These are phyloP conservation scores for Helianthus tuberosus DNA, from an alignment of 129 eudicot species.

Conservation along the genomic window DNA sequence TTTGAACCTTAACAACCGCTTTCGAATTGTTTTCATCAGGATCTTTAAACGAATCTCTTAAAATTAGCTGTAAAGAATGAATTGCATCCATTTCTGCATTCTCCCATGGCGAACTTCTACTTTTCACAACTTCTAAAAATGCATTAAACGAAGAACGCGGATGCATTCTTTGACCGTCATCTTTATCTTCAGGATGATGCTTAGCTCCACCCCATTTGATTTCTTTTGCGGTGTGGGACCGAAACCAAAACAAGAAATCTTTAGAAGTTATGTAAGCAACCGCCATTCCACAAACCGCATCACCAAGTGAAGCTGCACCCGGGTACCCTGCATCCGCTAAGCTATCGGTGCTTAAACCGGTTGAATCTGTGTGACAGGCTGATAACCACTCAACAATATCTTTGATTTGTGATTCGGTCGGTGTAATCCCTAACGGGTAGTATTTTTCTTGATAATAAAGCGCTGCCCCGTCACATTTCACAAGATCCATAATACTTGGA, in stretches of 20 bases:
- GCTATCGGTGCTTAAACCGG: conserved; percentile 95
- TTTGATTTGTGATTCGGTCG: conserved; percentile 79
- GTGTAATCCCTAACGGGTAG: conserved; percentile 80
- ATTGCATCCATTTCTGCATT: conserved; percentile 95
- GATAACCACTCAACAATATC: conserved; percentile 89
- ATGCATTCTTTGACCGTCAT: conserved; percentile 89
- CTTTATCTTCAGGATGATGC: conserved; percentile 91
- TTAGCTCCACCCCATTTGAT: conserved; percentile 99
- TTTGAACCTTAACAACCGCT: conserved; percentile 56
- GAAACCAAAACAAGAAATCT: conserved; percentile 92
- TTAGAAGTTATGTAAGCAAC: conserved; percentile 78
- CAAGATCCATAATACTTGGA: conserved; percentile 95
- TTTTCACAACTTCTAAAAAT: conserved; percentile 89
- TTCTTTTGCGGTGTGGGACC: conserved; percentile 91
- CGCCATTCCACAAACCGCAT: conserved; percentile 97
- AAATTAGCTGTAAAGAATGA: conserved; percentile 89
- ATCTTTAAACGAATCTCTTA: conserved; percentile 72
- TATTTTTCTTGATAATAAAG: conserved; percentile 72
- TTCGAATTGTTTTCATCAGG: conserved; percentile 60
- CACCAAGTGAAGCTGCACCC: conserved; percentile 77
- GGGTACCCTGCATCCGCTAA: conserved; percentile 94
- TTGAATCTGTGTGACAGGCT: conserved; percentile 71
- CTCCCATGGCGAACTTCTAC: conserved; percentile 90
- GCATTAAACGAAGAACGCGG: conserved; percentile 95
- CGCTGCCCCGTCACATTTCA: conserved; percentile 96